A percentile compares a stretch with the other conserved stretches of the same genome.
phyloP scores from a whole-genome alignment of 1,284 basidiomycete species.

The Cutaneotrichosporon mucoides region DNA sequence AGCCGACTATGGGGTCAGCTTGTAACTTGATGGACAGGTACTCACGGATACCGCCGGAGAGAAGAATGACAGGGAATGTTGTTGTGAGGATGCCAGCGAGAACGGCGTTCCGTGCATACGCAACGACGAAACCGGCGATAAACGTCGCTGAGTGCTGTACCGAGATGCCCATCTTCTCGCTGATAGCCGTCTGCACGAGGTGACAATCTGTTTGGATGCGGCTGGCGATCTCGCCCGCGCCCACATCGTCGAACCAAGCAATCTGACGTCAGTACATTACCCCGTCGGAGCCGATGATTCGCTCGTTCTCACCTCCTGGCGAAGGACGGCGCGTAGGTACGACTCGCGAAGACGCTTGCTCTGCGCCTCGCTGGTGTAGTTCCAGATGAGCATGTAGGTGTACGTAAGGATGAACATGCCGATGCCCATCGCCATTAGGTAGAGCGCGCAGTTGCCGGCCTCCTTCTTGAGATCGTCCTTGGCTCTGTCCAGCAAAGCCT shows the following conservation, averaged over 20 bases:
- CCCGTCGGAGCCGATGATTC: too few relatives aligned
- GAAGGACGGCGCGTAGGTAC: slow-evolving; percentile 49
- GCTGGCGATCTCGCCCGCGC: slow-evolving; percentile 91
- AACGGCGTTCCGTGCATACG: slow-evolving; percentile 65
- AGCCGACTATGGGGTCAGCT: slow-evolving; percentile 19
- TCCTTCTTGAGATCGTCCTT: slow-evolving; percentile 29
- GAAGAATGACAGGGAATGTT: slow-evolving; percentile 80
- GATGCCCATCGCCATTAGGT: slow-evolving; percentile 50
- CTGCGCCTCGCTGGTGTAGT: slow-evolving; percentile 80
- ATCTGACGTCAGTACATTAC: slow-evolving; percentile 47
- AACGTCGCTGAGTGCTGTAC: slow-evolving; percentile 55
- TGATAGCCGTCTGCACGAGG: slow-evolving; percentile 79
- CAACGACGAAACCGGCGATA: slow-evolving; percentile 67
- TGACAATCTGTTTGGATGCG: slow-evolving; percentile 74
- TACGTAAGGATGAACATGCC: slow-evolving; percentile 52
- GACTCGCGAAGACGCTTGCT: slow-evolving; percentile 64
- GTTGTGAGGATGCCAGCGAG: slow-evolving; percentile 82
- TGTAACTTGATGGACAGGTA: background rate
- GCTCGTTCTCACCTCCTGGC: slow-evolving; percentile 42
- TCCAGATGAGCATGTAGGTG: slow-evolving; percentile 79
- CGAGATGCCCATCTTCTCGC: slow-evolving; percentile 68
- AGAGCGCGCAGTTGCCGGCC: slow-evolving; percentile 40
- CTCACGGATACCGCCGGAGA: slow-evolving; percentile 56
- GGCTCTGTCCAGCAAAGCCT: slow-evolving; percentile 16
- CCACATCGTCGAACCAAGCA: slow-evolving; percentile 89